A percentile compares a stretch with the other conserved stretches of the same genome.
These are phyloP conservation scores for Starmerella tilneyi DNA, from an alignment of 805 yeast genomes.

Conservation along the genomic window DNA sequence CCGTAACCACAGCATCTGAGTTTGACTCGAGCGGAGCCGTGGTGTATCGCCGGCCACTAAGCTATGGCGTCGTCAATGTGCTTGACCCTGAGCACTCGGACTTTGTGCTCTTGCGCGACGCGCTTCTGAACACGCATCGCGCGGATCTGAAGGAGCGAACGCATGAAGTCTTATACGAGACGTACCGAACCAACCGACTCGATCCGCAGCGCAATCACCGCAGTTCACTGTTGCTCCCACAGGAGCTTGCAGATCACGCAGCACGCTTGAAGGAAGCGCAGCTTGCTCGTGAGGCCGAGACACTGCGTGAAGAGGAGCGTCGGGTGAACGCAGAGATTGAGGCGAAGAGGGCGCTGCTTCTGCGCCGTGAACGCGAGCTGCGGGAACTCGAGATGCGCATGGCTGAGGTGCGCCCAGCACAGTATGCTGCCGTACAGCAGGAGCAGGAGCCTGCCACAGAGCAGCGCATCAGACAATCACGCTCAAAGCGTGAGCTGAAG, in stretches of 20 bases:
- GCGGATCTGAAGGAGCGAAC: slow-evolving; percentile 76
- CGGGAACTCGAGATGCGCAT: slow-evolving; percentile 31
- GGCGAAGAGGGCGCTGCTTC: slow-evolving; percentile 31
- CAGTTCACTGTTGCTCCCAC: slow-evolving; percentile 30
- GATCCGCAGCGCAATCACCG: slow-evolving; percentile 25
- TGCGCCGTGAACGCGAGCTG: slow-evolving; percentile 35
- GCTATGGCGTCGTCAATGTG: slow-evolving; percentile 84
- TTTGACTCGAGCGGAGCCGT: slow-evolving; percentile 54
- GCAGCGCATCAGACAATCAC: slow-evolving; percentile 15
- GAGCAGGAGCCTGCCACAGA: background rate
- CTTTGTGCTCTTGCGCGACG: slow-evolving; percentile 68
- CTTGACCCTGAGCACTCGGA: slow-evolving; percentile 81
- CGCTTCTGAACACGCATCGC: slow-evolving; percentile 72
- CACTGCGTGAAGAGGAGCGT: slow-evolving; percentile 33
- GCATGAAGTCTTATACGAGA: slow-evolving; percentile 65
- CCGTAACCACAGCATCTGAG: slow-evolving; percentile 60
- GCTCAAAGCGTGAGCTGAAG: slow-evolving; percentile 16
- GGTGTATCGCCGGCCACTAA: slow-evolving; percentile 69
- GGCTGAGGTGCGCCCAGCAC: slow-evolving; percentile 21
- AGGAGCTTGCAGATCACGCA: slow-evolving; percentile 34
- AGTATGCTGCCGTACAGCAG: background rate
- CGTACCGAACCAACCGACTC: slow-evolving; percentile 37
- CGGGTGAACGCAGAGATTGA: slow-evolving; percentile 34
- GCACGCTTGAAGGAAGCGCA: slow-evolving; percentile 35
- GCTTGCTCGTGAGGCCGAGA: slow-evolving; percentile 34